Evolutionary conservation across 1,284 basidiomycete species (phyloP), one percentile per base, ranked within the genome.

Genomic region (Violaceomyces palustris): DNA sequence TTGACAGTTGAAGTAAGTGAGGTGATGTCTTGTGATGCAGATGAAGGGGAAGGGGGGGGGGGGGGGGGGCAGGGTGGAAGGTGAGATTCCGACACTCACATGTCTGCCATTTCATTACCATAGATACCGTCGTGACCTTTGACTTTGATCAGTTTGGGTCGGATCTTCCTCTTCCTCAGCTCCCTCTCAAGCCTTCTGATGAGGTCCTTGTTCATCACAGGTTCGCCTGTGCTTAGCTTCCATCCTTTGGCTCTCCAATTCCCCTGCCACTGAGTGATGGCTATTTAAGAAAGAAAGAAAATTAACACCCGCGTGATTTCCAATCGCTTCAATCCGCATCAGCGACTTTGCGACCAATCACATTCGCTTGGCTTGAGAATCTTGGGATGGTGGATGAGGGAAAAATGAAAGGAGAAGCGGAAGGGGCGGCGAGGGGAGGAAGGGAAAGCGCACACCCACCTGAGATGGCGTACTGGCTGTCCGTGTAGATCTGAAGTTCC

Each of bases 21-120:
- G n/a, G n/a, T n/a, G n/a, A n/a, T n/a, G n/a, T n/a, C n/a, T n/a
- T n/a, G n/a, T n/a, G n/a, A n/a, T n/a, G n/a, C n/a, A n/a, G n/a
- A n/a, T n/a, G n/a, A n/a, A n/a, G n/a, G n/a, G n/a, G n/a, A n/a
- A n/a, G n/a, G n/a, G n/a, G n/a, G n/a, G n/a, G n/a, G n/a, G n/a
- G n/a, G n/a, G n/a, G n/a, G n/a, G n/a, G n/a, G n/a, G n/a, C n/a
- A n/a, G n/a, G n/a, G n/a, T n/a, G n/a, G n/a, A 2, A 12, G 3
- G 25, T 30, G 9, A 34, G 23, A 14, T 2, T n/a, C 32, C 17
- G 19, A 9, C 24, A 45, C 39, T 25, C 22, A 77, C 21, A 51
- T 58, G 70, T 90, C 88, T 1, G 87, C 88, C 42, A 80, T 82
- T 46, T 88, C 86, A 67, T 90, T 90, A 1, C 88, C 88, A 42